Evolutionary conservation across 2,329 filamentous ascomycete species (phyloP).

Genomic region (Xylaria sp.): DNA sequence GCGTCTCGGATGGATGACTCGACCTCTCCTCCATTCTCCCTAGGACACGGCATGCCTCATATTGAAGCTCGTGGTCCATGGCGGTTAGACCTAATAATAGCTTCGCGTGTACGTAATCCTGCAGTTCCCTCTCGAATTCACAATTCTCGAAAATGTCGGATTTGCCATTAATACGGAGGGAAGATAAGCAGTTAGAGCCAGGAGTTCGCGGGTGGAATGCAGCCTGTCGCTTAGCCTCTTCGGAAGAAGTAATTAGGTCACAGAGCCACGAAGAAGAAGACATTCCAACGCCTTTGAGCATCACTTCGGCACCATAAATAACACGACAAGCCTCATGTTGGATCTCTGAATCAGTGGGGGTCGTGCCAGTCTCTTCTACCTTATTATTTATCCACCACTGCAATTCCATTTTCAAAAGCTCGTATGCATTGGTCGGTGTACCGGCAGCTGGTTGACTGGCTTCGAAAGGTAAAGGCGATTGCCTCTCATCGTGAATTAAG

Average conservation of each 20-base stretch:
- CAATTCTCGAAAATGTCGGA: conserved; percentile 62
- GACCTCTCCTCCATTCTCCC: conserved; percentile 61
- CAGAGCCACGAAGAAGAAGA: conserved; percentile 60
- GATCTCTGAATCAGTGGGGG: conserved; percentile 58
- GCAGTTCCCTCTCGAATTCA: conserved; percentile 60
- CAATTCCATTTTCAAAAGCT: conserved; percentile 64
- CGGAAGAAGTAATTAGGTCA: conserved; percentile 61
- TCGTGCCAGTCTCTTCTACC: conserved; percentile 47
- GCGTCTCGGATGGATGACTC: conserved; percentile 53
- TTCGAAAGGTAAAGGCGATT: conserved; percentile 59
- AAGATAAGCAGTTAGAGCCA: conserved; percentile 53
- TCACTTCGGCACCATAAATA: conserved; percentile 59
- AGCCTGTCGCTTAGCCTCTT: conserved; percentile 50
- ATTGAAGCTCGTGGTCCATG: conserved; percentile 65
- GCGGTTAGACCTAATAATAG: conserved; percentile 62
- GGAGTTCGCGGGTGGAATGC: conserved; percentile 54
- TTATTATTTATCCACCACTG: conserved; percentile 57
- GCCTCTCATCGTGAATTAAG: conserved; percentile 68
- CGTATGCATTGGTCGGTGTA: conserved; percentile 63
- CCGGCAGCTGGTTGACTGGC: conserved; percentile 52
- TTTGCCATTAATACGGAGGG: conserved; percentile 63
- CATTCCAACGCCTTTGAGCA: conserved; percentile 48
- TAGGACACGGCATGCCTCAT: conserved; percentile 63
- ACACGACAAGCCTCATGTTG: conserved; percentile 65
- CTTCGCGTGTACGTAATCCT: conserved; percentile 58